Base-by-base conservation (phyloP, 2,329 filamentous ascomycete species). In the Pseudodiploospora longispora region DNA sequence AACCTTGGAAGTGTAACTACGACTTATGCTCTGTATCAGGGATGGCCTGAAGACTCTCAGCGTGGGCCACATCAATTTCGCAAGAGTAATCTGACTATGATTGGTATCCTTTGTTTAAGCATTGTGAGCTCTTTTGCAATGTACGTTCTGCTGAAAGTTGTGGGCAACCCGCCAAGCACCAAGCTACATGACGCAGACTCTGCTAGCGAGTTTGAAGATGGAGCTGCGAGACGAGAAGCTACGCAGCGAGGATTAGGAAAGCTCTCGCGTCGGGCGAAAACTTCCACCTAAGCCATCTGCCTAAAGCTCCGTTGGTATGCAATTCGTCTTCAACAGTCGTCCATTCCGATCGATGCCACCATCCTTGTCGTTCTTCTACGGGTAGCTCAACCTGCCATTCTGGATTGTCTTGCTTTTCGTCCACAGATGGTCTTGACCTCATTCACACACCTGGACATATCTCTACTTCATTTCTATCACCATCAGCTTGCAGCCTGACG, bases 1-100 rank as follows among this genome's bases (percentile, higher is more conserved):
- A 95, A 95, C 57, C 70, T 94, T 12, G 89, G 89, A 30, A 89
- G 83, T 56, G 85, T 95, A 47, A 75, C 86, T 43, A 95, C 87
- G 2, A 95, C 89, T 0, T 95, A 95, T 59, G 89, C 89, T 9
- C 68, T 95, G 39, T 95, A 95, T 63, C 83, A 83, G 0, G 89
- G 89, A 30, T 95, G 89, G 89, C 78, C 83, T 2, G 82, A 75
- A 36, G 89, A 95, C 61, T 78, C 79, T 6, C 69, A 66, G n/a
- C 68, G 75, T 1, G 86, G 86, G 0, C 77, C 77, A 7, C 72
- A 77, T 55, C 83, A 83, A 65, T 94, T 85, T 65, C 82, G 85
- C 50, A 83, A 82, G 61, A 94, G 87, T 66, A 95, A 94, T 63
- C 69, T 90, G 52, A 80, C 83, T 54, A 94, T 95, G 88, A 81